phyloP scores from a whole-genome alignment of 805 yeast genomes.

The Pichia rugopelliculosa region DNA sequence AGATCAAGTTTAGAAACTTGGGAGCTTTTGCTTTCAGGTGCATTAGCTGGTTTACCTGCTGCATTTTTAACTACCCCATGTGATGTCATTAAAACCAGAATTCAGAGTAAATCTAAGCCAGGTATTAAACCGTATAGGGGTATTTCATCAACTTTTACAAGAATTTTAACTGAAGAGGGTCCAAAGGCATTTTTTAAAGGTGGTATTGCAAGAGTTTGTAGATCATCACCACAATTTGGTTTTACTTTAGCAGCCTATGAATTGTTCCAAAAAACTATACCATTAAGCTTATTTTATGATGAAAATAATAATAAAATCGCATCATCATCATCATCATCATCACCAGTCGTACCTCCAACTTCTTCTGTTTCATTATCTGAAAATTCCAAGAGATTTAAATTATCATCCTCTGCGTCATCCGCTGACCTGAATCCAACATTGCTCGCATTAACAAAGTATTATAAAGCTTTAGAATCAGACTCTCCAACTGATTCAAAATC shows the following conservation, averaged over 20 bases:
- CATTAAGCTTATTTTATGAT: conserved; percentile 42
- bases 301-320: conserved; percentile 13
- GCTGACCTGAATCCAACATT: conserved; percentile 25
- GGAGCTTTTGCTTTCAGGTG: conserved; percentile 85
- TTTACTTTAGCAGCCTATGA: conserved; percentile 97
- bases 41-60: conserved; percentile 96
- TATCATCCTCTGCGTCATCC: conserved; percentile 20
- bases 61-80: conserved; percentile 95
- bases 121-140: conserved; percentile 77
- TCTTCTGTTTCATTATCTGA: conserved; percentile 15
- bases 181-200: conserved; percentile 88
- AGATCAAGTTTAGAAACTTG: conserved; percentile 61
- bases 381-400: conserved; percentile 26
- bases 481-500: neutral
- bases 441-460: conserved; percentile 11
- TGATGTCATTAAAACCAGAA: conserved; percentile 92
- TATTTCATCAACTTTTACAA: conserved; percentile 65
- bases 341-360: neutral
- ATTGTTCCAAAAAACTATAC: conserved; percentile 70
- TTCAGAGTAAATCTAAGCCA: conserved; percentile 73
- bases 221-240: conserved; percentile 97
- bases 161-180: conserved; percentile 79
- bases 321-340: conserved; percentile 8
- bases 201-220: conserved; percentile 85
- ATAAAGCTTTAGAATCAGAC: conserved; percentile 9